A percentile compares a stretch with the other conserved stretches of the same genome.
These are phyloP conservation scores for Schizonepeta tenuifolia DNA, from an alignment of 257 asterid genomes.

Conservation along the genomic window DNA sequence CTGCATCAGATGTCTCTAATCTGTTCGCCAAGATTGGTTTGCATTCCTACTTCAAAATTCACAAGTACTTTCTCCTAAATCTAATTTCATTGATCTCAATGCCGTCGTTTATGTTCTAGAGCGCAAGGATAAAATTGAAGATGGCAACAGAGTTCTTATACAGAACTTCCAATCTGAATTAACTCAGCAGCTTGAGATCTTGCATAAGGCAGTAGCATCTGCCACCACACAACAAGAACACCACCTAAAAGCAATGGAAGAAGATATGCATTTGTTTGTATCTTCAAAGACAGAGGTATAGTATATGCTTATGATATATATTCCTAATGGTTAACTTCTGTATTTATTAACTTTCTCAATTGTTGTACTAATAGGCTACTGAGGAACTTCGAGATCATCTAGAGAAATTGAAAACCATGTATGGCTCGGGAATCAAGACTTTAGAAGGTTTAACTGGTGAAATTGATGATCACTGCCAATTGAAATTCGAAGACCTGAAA, in stretches of 20 bases:
- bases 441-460: slow-evolving; percentile 73
- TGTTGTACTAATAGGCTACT: slow-evolving; percentile 56
- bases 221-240: slow-evolving; percentile 87
- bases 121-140: slow-evolving; percentile 87
- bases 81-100: slow-evolving; percentile 16
- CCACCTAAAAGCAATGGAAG: slow-evolving; percentile 86
- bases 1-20: slow-evolving; percentile 76
- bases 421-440: slow-evolving; percentile 72
- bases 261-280: slow-evolving; percentile 91
- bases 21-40: slow-evolving; percentile 86
- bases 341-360: slow-evolving; percentile 21
- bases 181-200: slow-evolving; percentile 80
- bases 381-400: slow-evolving; percentile 40
- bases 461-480: slow-evolving; percentile 60
- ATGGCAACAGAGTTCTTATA: slow-evolving; percentile 66
- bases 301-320: not conserved
- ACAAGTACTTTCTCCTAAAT: not conserved
- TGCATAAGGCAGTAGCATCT: slow-evolving; percentile 82
- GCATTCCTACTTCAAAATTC: slow-evolving; percentile 34
- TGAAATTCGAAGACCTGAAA: slow-evolving; percentile 61
- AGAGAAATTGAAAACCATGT: slow-evolving; percentile 63
- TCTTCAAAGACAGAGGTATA: slow-evolving; percentile 81
- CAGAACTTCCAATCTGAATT: slow-evolving; percentile 80
- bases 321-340: slow-evolving; percentile 14
- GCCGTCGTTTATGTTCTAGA: slow-evolving; percentile 46